Conservation (phyloP, 345 rosid genomes). For the Citrus australasica region DNA sequence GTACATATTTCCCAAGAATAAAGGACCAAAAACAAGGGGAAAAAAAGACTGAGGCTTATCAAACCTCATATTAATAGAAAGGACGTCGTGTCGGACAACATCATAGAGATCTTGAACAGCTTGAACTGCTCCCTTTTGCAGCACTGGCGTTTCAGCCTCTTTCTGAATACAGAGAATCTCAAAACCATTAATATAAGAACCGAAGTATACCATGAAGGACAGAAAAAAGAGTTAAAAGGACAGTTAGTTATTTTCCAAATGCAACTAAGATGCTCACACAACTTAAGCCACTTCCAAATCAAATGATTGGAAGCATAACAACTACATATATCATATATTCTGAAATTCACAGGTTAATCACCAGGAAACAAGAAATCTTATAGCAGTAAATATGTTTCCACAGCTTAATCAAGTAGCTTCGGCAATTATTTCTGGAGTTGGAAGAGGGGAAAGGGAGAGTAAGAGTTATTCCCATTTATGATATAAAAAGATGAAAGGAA, state of each 20-base stretch:
- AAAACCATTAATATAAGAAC: constrained; percentile 7
- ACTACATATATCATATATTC: neutral
- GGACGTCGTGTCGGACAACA: constrained; percentile 82
- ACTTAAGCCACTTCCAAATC: neutral
- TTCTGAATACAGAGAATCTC: constrained; percentile 45
- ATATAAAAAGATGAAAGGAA: neutral
- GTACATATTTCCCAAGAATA: neutral
- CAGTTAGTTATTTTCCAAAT: too few species aligned
- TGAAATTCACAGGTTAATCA: neutral
- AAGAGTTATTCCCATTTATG: neutral
- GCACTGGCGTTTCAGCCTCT: constrained; percentile 63
- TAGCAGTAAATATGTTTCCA: neutral
- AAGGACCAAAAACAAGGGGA: neutral
- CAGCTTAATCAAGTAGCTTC: neutral
- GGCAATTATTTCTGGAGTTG: neutral
- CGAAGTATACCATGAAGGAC: neutral
- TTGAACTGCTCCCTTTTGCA: constrained; percentile 73
- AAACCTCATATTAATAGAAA: constrained; percentile 73
- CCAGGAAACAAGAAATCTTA: neutral
- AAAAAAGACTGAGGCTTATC: constrained; percentile 8
- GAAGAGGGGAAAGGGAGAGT: neutral
- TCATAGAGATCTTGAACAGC: constrained; percentile 97
- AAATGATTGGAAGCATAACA: neutral
- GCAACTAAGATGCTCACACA: neutral
- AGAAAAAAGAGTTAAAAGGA: neutral